Percentiles rank a stretch among this genome's conserved stretches.
Conservation (phyloP, 345 rosid genomes). For the Gossypium ekmanianum region DNA sequence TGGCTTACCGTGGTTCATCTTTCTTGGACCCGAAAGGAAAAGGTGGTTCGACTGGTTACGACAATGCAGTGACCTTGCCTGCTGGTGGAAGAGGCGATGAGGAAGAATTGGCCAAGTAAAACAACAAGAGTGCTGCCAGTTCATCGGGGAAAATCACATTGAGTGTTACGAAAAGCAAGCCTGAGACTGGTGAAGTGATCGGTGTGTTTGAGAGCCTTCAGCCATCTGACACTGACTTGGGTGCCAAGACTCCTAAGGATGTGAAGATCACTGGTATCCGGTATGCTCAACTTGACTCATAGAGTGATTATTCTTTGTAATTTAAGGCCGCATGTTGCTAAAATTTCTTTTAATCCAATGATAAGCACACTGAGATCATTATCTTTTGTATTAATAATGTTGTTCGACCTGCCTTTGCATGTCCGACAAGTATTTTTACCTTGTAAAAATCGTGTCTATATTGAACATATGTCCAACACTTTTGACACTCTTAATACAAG, state of each 20-base stretch:
- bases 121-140: conserved; percentile 59
- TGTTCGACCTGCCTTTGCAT: background rate
- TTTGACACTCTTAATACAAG: too few relatives aligned
- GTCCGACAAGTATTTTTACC: background rate
- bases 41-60: conserved; percentile 86
- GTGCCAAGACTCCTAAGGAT: conserved; percentile 92
- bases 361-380: conserved; percentile 21
- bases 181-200: conserved; percentile 86
- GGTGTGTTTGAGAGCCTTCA: conserved; percentile 95
- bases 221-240: conserved; percentile 98
- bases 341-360: conserved; percentile 26
- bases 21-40: conserved; percentile 96
- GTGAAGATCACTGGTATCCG: conserved; percentile 92
- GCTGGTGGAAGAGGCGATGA: conserved; percentile 98
- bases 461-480: too few relatives aligned
- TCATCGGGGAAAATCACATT: conserved; percentile 81
- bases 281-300: conserved; percentile 57
- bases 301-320: conserved; percentile 8
- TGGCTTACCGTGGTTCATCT: conserved; percentile 76
- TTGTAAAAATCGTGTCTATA: too few relatives aligned
- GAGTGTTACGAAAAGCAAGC: conserved; percentile 75
- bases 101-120: conserved; percentile 81
- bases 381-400: conserved; percentile 27
- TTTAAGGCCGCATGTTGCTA: conserved; percentile 30
- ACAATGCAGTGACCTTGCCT: conserved; percentile 85